Conservation (phyloP, 2,329 filamentous ascomycete genomes). For the Pezicula rhizophila region DNA sequence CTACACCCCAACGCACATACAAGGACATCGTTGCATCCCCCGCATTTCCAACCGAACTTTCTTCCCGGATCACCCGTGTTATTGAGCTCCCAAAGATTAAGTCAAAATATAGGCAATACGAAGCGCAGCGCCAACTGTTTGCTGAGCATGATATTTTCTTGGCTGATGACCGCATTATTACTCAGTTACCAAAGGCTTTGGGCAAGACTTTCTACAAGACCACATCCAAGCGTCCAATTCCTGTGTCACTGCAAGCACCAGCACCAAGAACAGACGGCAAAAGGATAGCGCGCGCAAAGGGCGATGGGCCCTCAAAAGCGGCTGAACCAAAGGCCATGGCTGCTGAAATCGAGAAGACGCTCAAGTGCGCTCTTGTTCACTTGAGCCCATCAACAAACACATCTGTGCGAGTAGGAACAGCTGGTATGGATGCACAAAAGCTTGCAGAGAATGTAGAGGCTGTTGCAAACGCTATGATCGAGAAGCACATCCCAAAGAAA, state of each 20-base stretch:
- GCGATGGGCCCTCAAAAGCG: constrained; percentile 32
- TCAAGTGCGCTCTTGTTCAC: constrained; percentile 73
- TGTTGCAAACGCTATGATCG: constrained; percentile 62
- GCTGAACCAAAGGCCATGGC: constrained; percentile 51
- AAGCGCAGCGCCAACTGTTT: constrained; percentile 76
- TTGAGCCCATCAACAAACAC: constrained; percentile 75
- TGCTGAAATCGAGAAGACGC: constrained; percentile 72
- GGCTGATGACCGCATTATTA: constrained; percentile 80
- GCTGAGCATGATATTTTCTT: constrained; percentile 90
- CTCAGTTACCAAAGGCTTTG: constrained; percentile 66
- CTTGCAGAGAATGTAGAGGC: constrained; percentile 75
- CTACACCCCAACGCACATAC: constrained; percentile 74
- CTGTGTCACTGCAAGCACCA: constrained; percentile 63
- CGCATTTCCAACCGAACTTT: constrained; percentile 61
- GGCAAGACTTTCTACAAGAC: constrained; percentile 91
- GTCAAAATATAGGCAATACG: constrained; percentile 83
- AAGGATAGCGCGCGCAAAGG: constrained; percentile 51
- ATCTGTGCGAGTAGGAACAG: constrained; percentile 71
- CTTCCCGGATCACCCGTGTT: constrained; percentile 65
- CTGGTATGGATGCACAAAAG: constrained; percentile 68
- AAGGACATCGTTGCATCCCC: constrained; percentile 79
- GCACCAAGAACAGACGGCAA: constrained; percentile 55
- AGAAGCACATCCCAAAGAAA: constrained; percentile 76
- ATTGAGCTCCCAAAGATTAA: constrained; percentile 83
- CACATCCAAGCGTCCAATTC: constrained; percentile 78